Evolutionary conservation across 2,329 filamentous ascomycete genomes (phyloP), one percentile per base, ranked within the genome.

Genomic region (Cercospora sojina): DNA sequence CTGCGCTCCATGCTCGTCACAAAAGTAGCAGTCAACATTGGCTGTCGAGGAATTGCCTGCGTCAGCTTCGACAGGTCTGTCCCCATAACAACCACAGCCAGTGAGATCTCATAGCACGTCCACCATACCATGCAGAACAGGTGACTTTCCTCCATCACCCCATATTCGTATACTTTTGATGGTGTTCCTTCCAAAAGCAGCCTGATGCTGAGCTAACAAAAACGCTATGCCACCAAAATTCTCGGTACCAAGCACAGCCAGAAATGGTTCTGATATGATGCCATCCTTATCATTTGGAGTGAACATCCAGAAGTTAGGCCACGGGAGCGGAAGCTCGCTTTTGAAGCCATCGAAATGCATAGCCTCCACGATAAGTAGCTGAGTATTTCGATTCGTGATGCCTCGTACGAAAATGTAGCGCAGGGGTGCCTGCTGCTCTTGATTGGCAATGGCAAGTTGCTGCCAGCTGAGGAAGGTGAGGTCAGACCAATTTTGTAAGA

Each of bases 281-380:
- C 59, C 38, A 29, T 63, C 20, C 13, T 25, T 16, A 29, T 43
- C 35, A 8, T 66, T 47, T 3, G 35, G 60, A 4, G 60, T 63
- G 16, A 63, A 63, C 31, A 56, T 56, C 60, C 60, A 63, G 32
- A 63, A 63, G 23, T 57, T 43, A 2, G 60, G 60, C 60, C 60
- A 63, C 18, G 60, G 60, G 3, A 63, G 35, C 5, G 51, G 3
- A 9, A n/a, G 27, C 18, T 53, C 31, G 12, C 31, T 31, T 29
- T 62, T 51, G 35, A 56, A 63, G 16, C 60, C 60, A 23, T 63
- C 60, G 5, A 5, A 9, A 10, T 38, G 60, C 49, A 63, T 38
- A 16, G 60, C 60, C 29, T 56, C 60, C 8, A 23, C 20, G n/a
- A 56, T 63, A 8, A 63, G 23, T 47, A 47, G 49, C 32, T 63